Base-by-base conservation (phyloP, 2,329 filamentous ascomycete genomes). In the Acarospora socialis region DNA sequence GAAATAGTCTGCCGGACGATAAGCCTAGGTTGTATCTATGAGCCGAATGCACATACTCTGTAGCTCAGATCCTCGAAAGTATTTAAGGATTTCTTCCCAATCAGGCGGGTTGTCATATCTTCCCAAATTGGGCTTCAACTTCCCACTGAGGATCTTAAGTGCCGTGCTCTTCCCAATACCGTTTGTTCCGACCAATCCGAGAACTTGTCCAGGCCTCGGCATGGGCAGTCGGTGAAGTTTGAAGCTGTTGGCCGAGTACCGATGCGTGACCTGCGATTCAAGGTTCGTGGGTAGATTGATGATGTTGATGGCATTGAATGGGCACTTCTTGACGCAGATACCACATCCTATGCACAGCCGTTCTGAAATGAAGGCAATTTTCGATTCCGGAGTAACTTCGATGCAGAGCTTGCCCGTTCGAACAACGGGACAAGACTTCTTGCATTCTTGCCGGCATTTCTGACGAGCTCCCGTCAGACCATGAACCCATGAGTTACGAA, bases 141-240 rank as follows among this genome's bases (percentile, higher is more conserved):
- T 98, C 54, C 90, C 90, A 51, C 83, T 92, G 50, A 98, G 75
- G 56, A 98, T 94, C 69, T 98, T 98, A 57, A 98, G 66, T 6
- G 90, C 92, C n/a, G 90, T 98, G 65, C 84, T 94, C 74, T 98
- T 98, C 61, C 90, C 90, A 50, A 95, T 98, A 83, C 92, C 90
- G 74, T 98, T 98, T 49, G 90, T 95, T 57, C 90, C 92, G 26
- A 98, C 92, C 32, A 98, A 70, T 66, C 90, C 90, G 36, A 98
- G 64, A 18, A 98, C 92, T 54, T 95, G 83, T 41, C 90, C 90
- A 19, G 90, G 87, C 39, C 90, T 77, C 42, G 90, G 90, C 72
- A 87, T 94, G 36, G 92, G 90, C 52, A 95, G 70, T 48, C 92
- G 77, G 61, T 98, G 90, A 45, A 98, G 75, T 70, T 98, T 98